A percentile compares a stretch with the other conserved stretches of the same genome.
Conservation (phyloP, 1,139 yeast species). For the Geotrichum australiense region DNA sequence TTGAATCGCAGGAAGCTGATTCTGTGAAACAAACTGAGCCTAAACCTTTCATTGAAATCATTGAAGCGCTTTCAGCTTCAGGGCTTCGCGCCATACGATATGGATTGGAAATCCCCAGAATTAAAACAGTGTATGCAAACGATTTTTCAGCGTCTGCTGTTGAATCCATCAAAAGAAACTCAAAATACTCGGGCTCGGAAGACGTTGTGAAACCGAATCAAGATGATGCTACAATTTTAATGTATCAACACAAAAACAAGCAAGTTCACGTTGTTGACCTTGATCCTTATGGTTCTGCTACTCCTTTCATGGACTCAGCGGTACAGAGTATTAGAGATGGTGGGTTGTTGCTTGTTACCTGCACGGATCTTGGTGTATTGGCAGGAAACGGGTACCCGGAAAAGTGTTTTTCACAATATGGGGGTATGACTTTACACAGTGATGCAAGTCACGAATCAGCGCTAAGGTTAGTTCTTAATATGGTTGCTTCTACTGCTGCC, state of each 20-base stretch:
- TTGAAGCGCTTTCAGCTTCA: constrained; percentile 92
- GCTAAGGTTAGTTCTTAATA: constrained; percentile 67
- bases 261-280: constrained; percentile 74
- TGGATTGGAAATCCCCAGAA: constrained; percentile 79
- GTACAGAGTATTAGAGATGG: constrained; percentile 72
- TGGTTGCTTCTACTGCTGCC: constrained; percentile 79
- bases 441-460: constrained; percentile 95
- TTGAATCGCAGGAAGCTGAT: constrained; percentile 16
- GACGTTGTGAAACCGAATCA: constrained; percentile 54
- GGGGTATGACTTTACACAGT: constrained; percentile 77
- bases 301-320: constrained; percentile 91
- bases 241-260: constrained; percentile 47
- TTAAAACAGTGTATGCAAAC: constrained; percentile 71
- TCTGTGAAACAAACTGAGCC: constrained; percentile 18
- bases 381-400: constrained; percentile 97
- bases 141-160: constrained; percentile 86
- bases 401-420: constrained; percentile 88
- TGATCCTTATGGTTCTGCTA: constrained; percentile 96
- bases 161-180: constrained; percentile 65
- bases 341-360: constrained; percentile 81
- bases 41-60: constrained; percentile 50
- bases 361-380: constrained; percentile 91
- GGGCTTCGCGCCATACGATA: constrained; percentile 92
- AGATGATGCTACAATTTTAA: constrained; percentile 83
- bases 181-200: constrained; percentile 54